A percentile compares a stretch with the other conserved stretches of the same genome.
phyloP scores from a whole-genome alignment of 2,329 filamentous ascomycete genomes.

The Ilyonectria sp. region DNA sequence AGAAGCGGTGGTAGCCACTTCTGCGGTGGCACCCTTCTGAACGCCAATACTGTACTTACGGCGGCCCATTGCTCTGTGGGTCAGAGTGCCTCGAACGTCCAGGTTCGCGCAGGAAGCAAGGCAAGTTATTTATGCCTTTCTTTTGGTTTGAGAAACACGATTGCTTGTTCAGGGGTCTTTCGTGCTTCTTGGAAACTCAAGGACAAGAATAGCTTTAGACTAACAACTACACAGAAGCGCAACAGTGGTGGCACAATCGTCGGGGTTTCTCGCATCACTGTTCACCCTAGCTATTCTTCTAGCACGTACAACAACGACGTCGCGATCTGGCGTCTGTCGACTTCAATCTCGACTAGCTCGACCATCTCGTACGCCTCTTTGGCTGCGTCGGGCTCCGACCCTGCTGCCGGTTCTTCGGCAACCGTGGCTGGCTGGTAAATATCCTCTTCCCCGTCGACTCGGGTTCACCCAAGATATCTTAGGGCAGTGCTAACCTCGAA shows the following conservation, averaged over 20 bases:
- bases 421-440: slow-evolving; percentile 49
- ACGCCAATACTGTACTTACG: slow-evolving; percentile 52
- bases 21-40: slow-evolving; percentile 50
- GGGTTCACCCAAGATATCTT: background rate
- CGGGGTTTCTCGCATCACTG: slow-evolving; percentile 41
- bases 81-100: slow-evolving; percentile 33
- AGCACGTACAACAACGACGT: slow-evolving; percentile 46
- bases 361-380: slow-evolving; percentile 47
- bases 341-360: slow-evolving; percentile 38
- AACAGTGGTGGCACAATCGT: slow-evolving; percentile 47
- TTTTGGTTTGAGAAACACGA: too few species aligned
- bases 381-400: slow-evolving; percentile 46
- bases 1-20: slow-evolving; percentile 35
- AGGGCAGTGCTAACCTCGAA: slow-evolving; percentile 5
- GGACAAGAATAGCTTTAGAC: background rate
- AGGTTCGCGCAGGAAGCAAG: slow-evolving; percentile 48
- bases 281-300: slow-evolving; percentile 45
- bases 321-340: slow-evolving; percentile 50
- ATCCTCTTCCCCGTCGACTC: background rate
- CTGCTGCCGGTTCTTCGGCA: slow-evolving; percentile 35
- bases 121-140: slow-evolving; percentile 28
- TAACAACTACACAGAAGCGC: slow-evolving; percentile 31
- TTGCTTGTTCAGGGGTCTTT: too few species aligned
- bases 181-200: too few species aligned
- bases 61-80: slow-evolving; percentile 51